These are phyloP conservation scores for Pneumocystis oryctolagi DNA, from an alignment of 1,139 yeast species.

Conservation along the genomic window DNA sequence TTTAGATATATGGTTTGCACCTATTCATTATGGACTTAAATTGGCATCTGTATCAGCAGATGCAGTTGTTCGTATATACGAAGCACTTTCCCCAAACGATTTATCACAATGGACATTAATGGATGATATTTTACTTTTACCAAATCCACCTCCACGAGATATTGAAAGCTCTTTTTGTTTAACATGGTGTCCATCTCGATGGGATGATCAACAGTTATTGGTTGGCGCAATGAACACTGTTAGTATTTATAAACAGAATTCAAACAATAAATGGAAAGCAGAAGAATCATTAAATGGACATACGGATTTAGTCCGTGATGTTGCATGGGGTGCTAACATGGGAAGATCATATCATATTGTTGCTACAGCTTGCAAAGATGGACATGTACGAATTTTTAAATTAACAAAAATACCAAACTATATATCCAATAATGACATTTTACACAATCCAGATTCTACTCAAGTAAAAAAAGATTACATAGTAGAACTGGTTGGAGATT, in stretches of 20 bases:
- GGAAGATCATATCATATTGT: conserved; percentile 76
- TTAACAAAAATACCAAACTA: conserved; percentile 25
- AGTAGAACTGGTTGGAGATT: conserved; percentile 40
- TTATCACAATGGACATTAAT: conserved; percentile 67
- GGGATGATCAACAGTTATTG: conserved; percentile 63
- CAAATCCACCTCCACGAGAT: conserved; percentile 59
- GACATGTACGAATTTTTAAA: conserved; percentile 72
- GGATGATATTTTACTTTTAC: conserved; percentile 42
- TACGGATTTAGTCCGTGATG: conserved; percentile 70
- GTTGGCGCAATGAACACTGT: conserved; percentile 85
- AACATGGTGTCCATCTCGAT: conserved; percentile 88
- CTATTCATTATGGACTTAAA: conserved; percentile 66
- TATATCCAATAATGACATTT: conserved; percentile 2
- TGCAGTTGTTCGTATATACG: conserved; percentile 74
- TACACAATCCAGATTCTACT: conserved; percentile 13
- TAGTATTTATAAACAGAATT: conserved; percentile 46
- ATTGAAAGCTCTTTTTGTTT: conserved; percentile 75
- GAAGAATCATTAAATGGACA: conserved; percentile 52
- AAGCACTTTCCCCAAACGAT: conserved; percentile 77
- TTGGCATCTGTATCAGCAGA: conserved; percentile 84
- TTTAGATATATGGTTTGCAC: conserved; percentile 81
- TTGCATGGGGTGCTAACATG: conserved; percentile 73
- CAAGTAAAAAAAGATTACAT: conserved; percentile 10
- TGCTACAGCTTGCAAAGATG: conserved; percentile 95
- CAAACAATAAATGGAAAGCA: conserved; percentile 28